These are phyloP conservation scores for Oryza meyeriana DNA, from an alignment of 176 grass and related monocot species.

Conservation along the genomic window DNA sequence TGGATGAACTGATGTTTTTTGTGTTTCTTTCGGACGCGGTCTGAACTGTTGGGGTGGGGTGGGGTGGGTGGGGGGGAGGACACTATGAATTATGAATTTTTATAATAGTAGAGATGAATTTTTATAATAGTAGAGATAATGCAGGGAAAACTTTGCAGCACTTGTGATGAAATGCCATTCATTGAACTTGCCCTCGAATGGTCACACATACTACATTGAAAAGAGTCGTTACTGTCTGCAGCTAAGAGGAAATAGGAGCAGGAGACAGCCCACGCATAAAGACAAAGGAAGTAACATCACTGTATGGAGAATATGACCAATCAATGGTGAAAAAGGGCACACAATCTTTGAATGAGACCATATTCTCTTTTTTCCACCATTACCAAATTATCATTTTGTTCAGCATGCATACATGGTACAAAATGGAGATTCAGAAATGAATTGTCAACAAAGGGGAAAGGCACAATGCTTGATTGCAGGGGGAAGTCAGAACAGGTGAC, in stretches of 20 bases:
- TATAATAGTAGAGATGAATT: too few relatives aligned
- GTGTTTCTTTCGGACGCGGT: too few relatives aligned
- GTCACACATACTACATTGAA: not conserved
- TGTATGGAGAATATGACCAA: not conserved
- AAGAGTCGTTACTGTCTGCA: not conserved
- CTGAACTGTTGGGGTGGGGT: too few relatives aligned
- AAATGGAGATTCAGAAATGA: not conserved
- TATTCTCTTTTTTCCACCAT: conserved; percentile 10
- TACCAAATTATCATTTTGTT: not conserved
- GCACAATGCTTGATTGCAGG: not conserved
- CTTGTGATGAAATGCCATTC: conserved; percentile 4
- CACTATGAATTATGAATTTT: too few relatives aligned
- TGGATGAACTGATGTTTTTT: too few relatives aligned
- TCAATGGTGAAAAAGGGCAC: not conserved
- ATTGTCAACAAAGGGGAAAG: not conserved
- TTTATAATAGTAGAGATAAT: too few relatives aligned
- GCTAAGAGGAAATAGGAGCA: conserved; percentile 8
- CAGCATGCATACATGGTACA: conserved; percentile 10
- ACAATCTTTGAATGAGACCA: not conserved
- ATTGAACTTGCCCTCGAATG: conserved; percentile 11
- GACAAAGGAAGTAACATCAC: conserved; percentile 11
- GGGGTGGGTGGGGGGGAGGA: too few relatives aligned
- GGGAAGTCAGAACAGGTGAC: not conserved
- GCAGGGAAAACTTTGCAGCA: not conserved
- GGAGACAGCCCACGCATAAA: conserved; percentile 16